Percentiles rank a stretch among this genome's conserved stretches.
These are phyloP conservation scores for Diaporthe eres DNA, from an alignment of 2,329 filamentous ascomycete genomes.

Conservation along the genomic window DNA sequence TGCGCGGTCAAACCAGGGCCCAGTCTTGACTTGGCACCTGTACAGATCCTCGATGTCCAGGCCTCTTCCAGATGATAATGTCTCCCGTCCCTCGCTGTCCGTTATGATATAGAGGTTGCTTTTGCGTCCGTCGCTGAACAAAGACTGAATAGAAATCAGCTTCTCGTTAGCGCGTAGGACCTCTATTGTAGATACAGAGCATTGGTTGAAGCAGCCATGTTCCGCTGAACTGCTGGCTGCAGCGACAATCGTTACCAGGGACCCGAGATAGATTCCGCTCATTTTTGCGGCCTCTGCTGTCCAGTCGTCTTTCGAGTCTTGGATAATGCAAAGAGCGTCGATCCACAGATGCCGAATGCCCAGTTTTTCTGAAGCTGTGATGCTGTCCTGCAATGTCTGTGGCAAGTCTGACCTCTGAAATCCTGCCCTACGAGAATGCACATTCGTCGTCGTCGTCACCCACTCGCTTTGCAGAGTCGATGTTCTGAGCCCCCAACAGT, in stretches of 20 bases:
- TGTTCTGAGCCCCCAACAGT: background rate
- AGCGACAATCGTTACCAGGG: background rate
- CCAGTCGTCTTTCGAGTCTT: background rate
- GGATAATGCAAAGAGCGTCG: background rate
- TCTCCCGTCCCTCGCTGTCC: background rate
- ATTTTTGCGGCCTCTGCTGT: background rate
- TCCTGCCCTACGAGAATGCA: background rate
- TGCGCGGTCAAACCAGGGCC: background rate
- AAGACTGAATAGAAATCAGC: background rate
- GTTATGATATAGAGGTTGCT: background rate
- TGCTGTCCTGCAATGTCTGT: constrained; percentile 1
- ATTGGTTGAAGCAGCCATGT: background rate
- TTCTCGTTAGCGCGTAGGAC: background rate
- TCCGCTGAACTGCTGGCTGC: background rate
- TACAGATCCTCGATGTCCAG: background rate
- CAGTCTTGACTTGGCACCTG: background rate
- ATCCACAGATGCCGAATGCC: background rate
- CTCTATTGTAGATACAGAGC: background rate
- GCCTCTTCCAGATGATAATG: too few relatives aligned
- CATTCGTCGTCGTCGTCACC: background rate
- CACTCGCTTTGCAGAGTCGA: background rate
- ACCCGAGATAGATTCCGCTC: background rate
- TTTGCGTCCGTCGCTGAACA: background rate
- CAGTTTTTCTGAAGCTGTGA: background rate
- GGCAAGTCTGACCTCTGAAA: background rate